A percentile compares a stretch with the other conserved stretches of the same genome.
These are phyloP conservation scores for Aristolochia fimbriata DNA, from an alignment of 164 flowering plant genomes.

Conservation along the genomic window DNA sequence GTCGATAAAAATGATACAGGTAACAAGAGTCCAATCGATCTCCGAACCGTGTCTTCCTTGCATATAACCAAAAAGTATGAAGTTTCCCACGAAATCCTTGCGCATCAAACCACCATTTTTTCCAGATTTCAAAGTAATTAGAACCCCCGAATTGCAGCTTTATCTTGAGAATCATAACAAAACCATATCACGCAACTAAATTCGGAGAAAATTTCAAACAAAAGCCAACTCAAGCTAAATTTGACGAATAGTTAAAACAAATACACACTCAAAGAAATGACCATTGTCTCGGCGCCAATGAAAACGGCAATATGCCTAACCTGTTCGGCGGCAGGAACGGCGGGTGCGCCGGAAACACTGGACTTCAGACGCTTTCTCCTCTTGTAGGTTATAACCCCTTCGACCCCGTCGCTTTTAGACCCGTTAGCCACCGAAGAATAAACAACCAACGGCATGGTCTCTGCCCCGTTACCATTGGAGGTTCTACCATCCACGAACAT, in stretches of 20 bases:
- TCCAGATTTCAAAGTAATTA: neutral
- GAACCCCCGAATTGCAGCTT: no score
- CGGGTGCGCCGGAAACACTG: neutral
- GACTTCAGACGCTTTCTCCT: conserved; percentile 1
- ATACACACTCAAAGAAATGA: neutral
- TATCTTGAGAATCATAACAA: neutral
- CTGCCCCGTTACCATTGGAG: no score
- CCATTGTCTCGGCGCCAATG: neutral
- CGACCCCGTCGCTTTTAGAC: neutral
- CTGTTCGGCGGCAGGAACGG: neutral
- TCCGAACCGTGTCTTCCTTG: no score
- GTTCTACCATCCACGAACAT: no score
- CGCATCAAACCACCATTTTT: neutral
- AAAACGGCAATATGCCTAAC: neutral
- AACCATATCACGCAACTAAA: neutral
- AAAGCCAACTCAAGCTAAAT: neutral
- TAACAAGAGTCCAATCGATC: no score
- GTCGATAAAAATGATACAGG: no score
- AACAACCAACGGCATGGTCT: no score
- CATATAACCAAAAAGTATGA: no score
- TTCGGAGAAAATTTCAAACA: neutral
- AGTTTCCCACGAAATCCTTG: no score
- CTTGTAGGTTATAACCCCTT: conserved; percentile 7
- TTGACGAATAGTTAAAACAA: neutral
- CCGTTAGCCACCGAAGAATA: no score